Evolutionary conservation across 1,284 basidiomycete species (phyloP).

Genomic region (Spongispora temasekensis): DNA sequence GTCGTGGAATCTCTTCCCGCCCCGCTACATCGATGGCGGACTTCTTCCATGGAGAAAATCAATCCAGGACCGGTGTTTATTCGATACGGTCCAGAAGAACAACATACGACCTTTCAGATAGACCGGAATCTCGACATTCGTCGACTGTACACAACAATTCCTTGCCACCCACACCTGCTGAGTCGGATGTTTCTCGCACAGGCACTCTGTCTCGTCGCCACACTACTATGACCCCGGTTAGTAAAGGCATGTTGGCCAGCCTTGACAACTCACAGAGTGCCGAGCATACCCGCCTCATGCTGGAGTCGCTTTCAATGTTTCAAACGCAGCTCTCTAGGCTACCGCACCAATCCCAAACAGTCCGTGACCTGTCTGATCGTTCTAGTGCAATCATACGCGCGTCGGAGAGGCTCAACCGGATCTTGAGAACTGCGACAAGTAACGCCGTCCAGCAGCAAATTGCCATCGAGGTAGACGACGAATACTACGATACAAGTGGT

Average conservation of each 20-base stretch:
- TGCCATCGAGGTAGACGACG: slow-evolving; percentile 64
- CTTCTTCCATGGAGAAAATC: slow-evolving; percentile 18
- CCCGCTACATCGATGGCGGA: slow-evolving; percentile 38
- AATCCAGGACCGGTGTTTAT: slow-evolving; percentile 11
- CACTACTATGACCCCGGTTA: slow-evolving; percentile 16
- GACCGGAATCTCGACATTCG: slow-evolving; percentile 24
- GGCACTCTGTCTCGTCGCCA: slow-evolving; percentile 20
- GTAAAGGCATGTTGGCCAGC: slow-evolving; percentile 16
- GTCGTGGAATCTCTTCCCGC: slow-evolving; percentile 20
- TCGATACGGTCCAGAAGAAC: slow-evolving; percentile 26
- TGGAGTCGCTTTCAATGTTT: slow-evolving; percentile 69
- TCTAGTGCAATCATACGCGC: slow-evolving; percentile 65
- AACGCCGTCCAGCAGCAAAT: slow-evolving; percentile 70
- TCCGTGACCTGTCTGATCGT: slow-evolving; percentile 56
- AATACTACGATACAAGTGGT: slow-evolving; percentile 31
- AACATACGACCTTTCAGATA: slow-evolving; percentile 26
- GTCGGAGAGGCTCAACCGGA: slow-evolving; percentile 61
- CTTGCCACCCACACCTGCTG: slow-evolving; percentile 22
- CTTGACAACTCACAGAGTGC: slow-evolving; percentile 35
- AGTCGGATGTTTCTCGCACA: slow-evolving; percentile 16
- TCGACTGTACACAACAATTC: slow-evolving; percentile 16
- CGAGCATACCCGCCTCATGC: slow-evolving; percentile 68
- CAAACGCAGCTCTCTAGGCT: slow-evolving; percentile 61
- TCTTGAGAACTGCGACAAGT: slow-evolving; percentile 55
- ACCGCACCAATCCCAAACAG: slow-evolving; percentile 42